Percentiles rank a stretch among this genome's conserved stretches.
Evolutionary conservation across 2,329 filamentous ascomycete species (phyloP).

Genomic region (Paracoccidioides brasiliensis): DNA sequence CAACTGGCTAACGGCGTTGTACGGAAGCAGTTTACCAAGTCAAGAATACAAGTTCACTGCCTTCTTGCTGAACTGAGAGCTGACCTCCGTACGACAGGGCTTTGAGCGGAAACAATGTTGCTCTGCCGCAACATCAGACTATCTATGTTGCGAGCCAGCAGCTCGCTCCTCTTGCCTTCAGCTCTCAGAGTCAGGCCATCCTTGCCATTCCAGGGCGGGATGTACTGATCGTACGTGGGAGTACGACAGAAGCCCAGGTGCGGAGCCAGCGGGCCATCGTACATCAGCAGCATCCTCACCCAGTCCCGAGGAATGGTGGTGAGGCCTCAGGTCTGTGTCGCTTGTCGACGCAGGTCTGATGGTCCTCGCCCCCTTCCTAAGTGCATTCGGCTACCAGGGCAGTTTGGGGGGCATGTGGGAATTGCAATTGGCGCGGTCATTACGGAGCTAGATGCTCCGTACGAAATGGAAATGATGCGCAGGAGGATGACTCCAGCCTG

Average conservation of each 20-base stretch:
- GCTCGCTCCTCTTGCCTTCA: background rate
- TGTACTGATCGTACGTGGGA: constrained; percentile 1
- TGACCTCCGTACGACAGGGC: too few species aligned
- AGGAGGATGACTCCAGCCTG: background rate
- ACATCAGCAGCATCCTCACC: constrained; percentile 1
- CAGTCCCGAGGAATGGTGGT: background rate
- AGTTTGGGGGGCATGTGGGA: constrained; percentile 6
- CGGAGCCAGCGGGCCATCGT: background rate
- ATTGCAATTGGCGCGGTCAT: constrained; percentile 5
- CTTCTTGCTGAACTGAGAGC: too few species aligned
- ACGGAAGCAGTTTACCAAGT: too few species aligned
- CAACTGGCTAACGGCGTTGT: too few species aligned
- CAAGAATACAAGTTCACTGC: too few species aligned
- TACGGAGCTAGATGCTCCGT: constrained; percentile 3
- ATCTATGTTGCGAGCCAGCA: constrained; percentile 1
- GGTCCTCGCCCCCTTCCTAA: constrained; percentile 2
- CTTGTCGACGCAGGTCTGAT: background rate
- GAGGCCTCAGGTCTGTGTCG: constrained; percentile 1
- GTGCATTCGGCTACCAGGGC: background rate
- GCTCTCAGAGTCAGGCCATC: background rate
- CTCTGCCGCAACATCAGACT: background rate
- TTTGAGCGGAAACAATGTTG: too few species aligned
- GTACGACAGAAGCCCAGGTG: background rate
- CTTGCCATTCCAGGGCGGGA: constrained; percentile 1
- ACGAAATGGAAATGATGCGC: background rate